These are phyloP conservation scores for Aureobasidium namibiae DNA, from an alignment of 2,329 filamentous ascomycete species.

Conservation along the genomic window DNA sequence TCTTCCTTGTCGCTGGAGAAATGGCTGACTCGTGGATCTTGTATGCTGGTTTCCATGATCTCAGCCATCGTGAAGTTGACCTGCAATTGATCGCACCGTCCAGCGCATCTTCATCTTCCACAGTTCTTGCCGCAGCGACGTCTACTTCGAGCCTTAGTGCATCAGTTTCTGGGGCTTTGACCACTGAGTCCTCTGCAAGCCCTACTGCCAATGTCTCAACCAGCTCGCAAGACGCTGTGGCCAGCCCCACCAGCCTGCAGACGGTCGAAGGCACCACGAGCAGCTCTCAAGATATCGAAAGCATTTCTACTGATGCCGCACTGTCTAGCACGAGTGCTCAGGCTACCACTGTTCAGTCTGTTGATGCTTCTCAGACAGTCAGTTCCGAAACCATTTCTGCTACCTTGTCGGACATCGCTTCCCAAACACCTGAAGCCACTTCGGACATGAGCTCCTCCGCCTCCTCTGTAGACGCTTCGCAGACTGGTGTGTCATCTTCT, in stretches of 20 bases:
- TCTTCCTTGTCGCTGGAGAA: conserved; percentile 2
- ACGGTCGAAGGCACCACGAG: too few relatives aligned
- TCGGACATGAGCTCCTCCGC: too few relatives aligned
- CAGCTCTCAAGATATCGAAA: neutral
- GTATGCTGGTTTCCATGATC: conserved; percentile 2
- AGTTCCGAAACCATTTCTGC: neutral
- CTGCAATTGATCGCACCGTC: neutral
- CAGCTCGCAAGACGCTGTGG: neutral
- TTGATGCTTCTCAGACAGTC: neutral
- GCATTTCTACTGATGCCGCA: neutral
- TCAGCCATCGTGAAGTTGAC: neutral
- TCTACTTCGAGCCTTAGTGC: neutral
- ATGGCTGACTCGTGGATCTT: neutral
- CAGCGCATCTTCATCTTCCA: neutral
- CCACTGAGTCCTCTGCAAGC: neutral
- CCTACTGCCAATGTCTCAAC: neutral
- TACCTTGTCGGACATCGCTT: neutral
- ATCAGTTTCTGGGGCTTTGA: neutral
- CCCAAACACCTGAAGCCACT: neutral
- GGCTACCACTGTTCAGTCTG: neutral
- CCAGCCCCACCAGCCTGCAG: neutral
- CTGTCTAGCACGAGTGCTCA: neutral
- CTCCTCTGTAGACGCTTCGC: neutral
- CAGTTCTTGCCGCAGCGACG: neutral
- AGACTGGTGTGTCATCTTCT: neutral